Conservation (phyloP, 345 rosid species). For the Raphanus raphanistrum region DNA sequence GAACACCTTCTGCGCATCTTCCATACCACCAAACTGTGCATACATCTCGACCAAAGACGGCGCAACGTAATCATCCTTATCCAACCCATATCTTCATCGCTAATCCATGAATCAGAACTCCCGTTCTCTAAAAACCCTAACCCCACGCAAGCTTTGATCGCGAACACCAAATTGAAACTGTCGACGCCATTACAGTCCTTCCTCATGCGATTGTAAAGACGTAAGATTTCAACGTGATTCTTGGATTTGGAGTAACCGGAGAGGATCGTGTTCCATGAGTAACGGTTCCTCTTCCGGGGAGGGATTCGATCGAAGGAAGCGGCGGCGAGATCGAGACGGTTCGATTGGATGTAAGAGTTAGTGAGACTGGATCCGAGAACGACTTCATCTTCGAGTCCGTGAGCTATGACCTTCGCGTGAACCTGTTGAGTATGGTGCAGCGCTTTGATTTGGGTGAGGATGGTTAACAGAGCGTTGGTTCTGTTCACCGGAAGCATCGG, state of each 20-base stretch:
- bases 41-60: constrained; percentile 53
- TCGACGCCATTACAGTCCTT: constrained; percentile 40
- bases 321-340: constrained; percentile 39
- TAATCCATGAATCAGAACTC: constrained; percentile 40
- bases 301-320: constrained; percentile 39
- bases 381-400: constrained; percentile 35
- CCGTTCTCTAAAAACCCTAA: constrained; percentile 29
- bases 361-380: constrained; percentile 41
- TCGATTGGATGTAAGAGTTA: constrained; percentile 39
- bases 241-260: constrained; percentile 43
- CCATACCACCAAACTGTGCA: constrained; percentile 40
- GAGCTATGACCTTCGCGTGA: constrained; percentile 35
- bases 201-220: constrained; percentile 42
- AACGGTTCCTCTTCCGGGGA: constrained; percentile 20
- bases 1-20: constrained; percentile 47
- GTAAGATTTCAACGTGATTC: constrained; percentile 20
- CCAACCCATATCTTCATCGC: constrained; percentile 45
- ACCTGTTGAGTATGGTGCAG: constrained; percentile 37
- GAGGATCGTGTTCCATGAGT: constrained; percentile 47
- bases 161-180: constrained; percentile 53
- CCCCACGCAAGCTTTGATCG: constrained; percentile 44
- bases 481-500: constrained; percentile 30
- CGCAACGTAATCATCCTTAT: constrained; percentile 44
- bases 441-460: constrained; percentile 36
- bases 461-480: constrained; percentile 28